Evolutionary conservation across 495 filamentous ascomycete genomes (phyloP), one percentile per base, ranked within the genome.

Genomic region (Neurospora sp.): DNA sequence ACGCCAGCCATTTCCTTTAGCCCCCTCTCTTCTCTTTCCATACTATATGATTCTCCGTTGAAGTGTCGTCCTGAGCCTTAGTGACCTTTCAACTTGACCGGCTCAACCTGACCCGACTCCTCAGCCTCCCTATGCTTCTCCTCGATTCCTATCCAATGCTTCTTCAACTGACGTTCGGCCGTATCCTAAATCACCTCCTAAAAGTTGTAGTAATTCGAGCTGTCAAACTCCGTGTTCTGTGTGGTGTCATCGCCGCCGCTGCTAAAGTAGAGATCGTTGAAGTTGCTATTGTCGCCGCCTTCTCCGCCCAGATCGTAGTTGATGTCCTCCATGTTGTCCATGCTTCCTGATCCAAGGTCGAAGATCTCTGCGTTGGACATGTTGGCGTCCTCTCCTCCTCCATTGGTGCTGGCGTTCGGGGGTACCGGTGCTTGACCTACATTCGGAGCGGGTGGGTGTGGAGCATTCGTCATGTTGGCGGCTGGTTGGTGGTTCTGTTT

Each of bases 181-280:
- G 39, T 37, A 31, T 42, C 69, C 35, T 18, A 48, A n/a, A 41
- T 8, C 11, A 39, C 37, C 22, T 61, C 7, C 39, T 69, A 70
- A 79, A 83, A 71, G 77, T 80, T 18, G 71, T 35, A 65, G 27
- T 35, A 65, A 65, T 16, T 65, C 53, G 27, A 73, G 35, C 83
- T 76, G 69, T 85, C 81, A 74, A 84, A 83, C 69, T 81, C 77
- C 18, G 74, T 75, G 4, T 71, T n/a, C 65, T 46, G 75, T 76
- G 80, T 78, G 40, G 81, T 81, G 35, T 77, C 53, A 69, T 82
- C 77, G 68, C 77, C 76, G 3, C 53, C 53, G 35, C 74, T 78
- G 72, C 75, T 76, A 69, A 77, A 80, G 72, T 73, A 80, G 73
- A 84, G 75, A 71, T 84, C 81, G 39, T 82, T 77, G 69, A 84